These are phyloP conservation scores for Phycomyces blakesleeanus DNA, from an alignment of 192 early-diverging fungal genomes.

Conservation along the genomic window DNA sequence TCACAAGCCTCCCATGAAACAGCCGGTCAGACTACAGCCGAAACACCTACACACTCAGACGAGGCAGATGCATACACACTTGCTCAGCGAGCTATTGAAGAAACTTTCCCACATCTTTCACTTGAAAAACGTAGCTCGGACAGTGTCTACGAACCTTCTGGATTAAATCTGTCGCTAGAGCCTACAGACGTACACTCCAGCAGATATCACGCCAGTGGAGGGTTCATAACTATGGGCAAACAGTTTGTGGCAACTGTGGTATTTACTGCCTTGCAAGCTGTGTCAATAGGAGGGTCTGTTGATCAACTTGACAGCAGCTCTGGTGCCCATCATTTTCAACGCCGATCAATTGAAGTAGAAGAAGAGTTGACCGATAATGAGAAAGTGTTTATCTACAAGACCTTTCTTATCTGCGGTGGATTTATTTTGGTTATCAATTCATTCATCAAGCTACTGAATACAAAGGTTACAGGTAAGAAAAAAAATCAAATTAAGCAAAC, in stretches of 20 bases:
- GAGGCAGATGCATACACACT: constrained; percentile 5
- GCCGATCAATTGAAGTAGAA: not conserved
- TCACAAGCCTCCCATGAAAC: not conserved
- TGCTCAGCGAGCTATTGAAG: constrained; percentile 11
- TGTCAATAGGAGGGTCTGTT: not conserved
- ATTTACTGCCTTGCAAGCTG: no score
- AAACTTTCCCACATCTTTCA: not conserved
- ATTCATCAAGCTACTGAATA: constrained; percentile 33
- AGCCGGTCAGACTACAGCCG: not conserved
- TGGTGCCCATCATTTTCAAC: not conserved
- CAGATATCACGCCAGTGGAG: no score
- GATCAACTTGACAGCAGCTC: not conserved
- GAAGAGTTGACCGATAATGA: constrained; percentile 15
- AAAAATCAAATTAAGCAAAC: not conserved
- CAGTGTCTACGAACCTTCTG: not conserved
- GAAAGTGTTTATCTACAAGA: constrained; percentile 36
- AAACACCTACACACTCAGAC: not conserved
- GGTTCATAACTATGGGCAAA: no score
- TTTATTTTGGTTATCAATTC: constrained; percentile 28
- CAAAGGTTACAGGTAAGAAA: constrained; percentile 30
- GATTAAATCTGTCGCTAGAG: no score
- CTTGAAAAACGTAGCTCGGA: not conserved
- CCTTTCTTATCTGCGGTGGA: constrained; percentile 33
- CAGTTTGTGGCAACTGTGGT: no score
- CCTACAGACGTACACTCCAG: no score